phyloP scores from a whole-genome alignment of 306 rosid species.

The Quercus variabilis region DNA sequence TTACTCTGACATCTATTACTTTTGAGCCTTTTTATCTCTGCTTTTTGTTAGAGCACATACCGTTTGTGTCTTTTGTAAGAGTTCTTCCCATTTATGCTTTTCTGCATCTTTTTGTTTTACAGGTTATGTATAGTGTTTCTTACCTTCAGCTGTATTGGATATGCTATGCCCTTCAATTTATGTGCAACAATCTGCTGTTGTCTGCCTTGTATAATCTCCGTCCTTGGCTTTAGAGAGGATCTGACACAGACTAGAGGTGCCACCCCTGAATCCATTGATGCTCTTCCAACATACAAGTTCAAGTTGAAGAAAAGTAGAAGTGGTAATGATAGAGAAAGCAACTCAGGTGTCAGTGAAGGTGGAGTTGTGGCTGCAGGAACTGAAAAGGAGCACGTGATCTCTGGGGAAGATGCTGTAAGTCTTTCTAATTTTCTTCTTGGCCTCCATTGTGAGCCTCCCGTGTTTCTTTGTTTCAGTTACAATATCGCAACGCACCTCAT shows the following conservation, averaged over 20 bases:
- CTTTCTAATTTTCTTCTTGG: conserved; percentile 14
- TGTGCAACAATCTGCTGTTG: conserved; percentile 98
- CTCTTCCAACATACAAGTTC: conserved; percentile 87
- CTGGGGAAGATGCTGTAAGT: conserved; percentile 95
- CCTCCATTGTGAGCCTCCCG: neutral
- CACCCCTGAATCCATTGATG: conserved; percentile 78
- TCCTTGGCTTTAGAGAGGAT: conserved; percentile 92
- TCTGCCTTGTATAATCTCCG: conserved; percentile 92
- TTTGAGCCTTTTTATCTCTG: neutral
- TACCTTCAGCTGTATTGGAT: too few relatives aligned
- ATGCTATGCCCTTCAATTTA: conserved; percentile 98
- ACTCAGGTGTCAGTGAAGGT: conserved; percentile 55
- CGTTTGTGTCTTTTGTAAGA: too few relatives aligned
- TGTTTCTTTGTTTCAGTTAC: neutral
- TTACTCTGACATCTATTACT: conserved; percentile 16
- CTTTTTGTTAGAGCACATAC: neutral
- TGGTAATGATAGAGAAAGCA: conserved; percentile 41
- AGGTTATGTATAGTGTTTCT: too few relatives aligned
- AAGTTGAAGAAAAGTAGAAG: conserved; percentile 71
- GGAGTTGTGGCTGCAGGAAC: conserved; percentile 94
- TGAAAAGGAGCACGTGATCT: conserved; percentile 72
- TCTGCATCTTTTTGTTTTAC: too few relatives aligned
- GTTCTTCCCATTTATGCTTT: too few relatives aligned
- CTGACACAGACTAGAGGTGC: conserved; percentile 83
- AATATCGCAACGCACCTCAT: neutral